Evolutionary conservation across 139 green algal species (phyloP), one percentile per base, ranked within the genome.

Genomic region (Cymbomonas tetramitiformis): DNA sequence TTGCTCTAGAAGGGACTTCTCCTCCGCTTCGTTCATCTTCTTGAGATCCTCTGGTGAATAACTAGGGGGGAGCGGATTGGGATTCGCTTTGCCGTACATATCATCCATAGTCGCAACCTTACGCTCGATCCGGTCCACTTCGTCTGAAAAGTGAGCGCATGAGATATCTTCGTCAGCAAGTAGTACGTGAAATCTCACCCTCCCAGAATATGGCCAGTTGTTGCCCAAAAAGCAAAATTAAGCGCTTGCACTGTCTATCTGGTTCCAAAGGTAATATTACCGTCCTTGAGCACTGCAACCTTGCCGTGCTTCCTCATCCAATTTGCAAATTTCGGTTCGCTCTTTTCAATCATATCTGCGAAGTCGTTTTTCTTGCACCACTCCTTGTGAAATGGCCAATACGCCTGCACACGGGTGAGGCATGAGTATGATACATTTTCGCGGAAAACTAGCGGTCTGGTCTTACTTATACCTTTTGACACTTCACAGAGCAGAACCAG

Each of bases 71-170:
- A 47, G 33, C 23, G 87, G 84, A 40, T 79, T 81, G 18, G 87
- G 86, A 25, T 93, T 75, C n/a, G 84, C 33, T 0, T 73, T 56
- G 26, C 81, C 81, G 52, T 94, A 95, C 87, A 95, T 94, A 34
- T 67, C 77, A 0, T 85, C 68, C 75, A 94, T 82, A 23, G 88
- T 79, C 4, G 89, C 80, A 1, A 85, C 79, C 4, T 76, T 79
- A 0, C 84, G 65, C 68, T 95, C 87, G n/a, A 95, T 58, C 0
- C 87, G 62, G 8, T 94, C 87, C 6, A 90, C 81, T 56, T 94
- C 64, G 32, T 69, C 61, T 60, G 34, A 31, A 25, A 15, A 3
- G 29, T 5, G 26, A 2, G 5, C 34, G 2, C n/a, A n/a, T n/a
- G n/a, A n/a, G n/a, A n/a, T n/a, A n/a, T n/a, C n/a, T n/a, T n/a